Conservation (phyloP, 2,329 filamentous ascomycete genomes). For the Apiospora sp. region DNA sequence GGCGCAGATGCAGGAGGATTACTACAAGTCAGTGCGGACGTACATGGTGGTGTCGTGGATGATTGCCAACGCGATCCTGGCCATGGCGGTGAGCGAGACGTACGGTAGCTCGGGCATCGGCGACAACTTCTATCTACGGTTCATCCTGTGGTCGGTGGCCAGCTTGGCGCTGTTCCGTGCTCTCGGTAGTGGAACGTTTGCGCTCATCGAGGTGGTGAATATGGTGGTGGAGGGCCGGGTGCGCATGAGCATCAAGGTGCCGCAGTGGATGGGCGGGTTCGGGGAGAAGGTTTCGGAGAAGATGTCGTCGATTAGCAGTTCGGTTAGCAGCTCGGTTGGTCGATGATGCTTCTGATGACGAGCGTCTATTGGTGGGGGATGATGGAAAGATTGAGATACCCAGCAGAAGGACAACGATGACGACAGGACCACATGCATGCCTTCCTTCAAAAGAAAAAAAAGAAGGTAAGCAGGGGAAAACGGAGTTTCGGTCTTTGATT, state of each 20-base stretch:
- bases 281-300: conserved; percentile 52
- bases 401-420: not conserved
- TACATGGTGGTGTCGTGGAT: conserved; percentile 99
- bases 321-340: not conserved
- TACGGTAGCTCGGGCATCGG: conserved; percentile 77
- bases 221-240: conserved; percentile 87
- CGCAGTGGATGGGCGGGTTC: conserved; percentile 53
- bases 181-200: conserved; percentile 81
- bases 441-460: not conserved
- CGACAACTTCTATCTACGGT: conserved; percentile 88
- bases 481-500: not conserved
- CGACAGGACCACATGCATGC: not conserved
- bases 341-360: not conserved
- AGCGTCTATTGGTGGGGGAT: too few relatives aligned
- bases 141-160: conserved; percentile 93
- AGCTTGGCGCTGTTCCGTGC: conserved; percentile 87
- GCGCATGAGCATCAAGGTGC: conserved; percentile 62
- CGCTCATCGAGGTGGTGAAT: conserved; percentile 84
- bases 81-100: conserved; percentile 90
- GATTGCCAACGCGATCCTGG: conserved; percentile 87
- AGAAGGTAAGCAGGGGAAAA: not conserved
- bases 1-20: conserved; percentile 92
- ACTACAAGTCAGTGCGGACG: conserved; percentile 95
- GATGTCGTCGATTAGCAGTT: conserved; percentile 56
- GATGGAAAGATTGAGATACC: not conserved